Conservation (phyloP, 306 rosid species). For the Lagenaria siceraria region DNA sequence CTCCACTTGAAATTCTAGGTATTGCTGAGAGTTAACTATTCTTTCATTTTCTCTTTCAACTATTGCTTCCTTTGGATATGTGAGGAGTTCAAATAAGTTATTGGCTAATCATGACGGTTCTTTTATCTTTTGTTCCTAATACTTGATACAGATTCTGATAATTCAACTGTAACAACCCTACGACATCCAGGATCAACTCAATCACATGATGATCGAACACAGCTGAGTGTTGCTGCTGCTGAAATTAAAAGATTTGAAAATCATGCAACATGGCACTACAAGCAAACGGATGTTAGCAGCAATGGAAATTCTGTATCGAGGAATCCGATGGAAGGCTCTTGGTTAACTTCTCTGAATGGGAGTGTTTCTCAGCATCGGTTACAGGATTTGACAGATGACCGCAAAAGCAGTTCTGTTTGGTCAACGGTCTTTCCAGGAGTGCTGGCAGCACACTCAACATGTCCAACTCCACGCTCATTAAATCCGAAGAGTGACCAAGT, state of each 20-base stretch:
- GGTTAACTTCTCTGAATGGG: conserved; percentile 46
- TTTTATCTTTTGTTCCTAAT: conserved; percentile 1
- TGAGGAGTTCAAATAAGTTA: not conserved
- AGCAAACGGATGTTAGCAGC: conserved; percentile 35
- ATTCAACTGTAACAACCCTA: conserved; percentile 38
- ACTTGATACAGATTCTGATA: conserved; percentile 24
- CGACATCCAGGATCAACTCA: conserved; percentile 41
- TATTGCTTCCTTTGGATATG: not conserved
- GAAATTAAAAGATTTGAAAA: conserved; percentile 45
- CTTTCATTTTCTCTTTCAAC: not conserved
- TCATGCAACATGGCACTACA: conserved; percentile 35
- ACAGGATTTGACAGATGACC: conserved; percentile 51
- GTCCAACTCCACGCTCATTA: conserved; percentile 26
- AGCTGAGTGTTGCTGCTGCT: conserved; percentile 17
- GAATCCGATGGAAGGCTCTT: conserved; percentile 41
- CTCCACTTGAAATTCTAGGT: conserved; percentile 38
- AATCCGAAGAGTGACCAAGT: conserved; percentile 26
- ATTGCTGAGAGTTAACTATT: conserved; percentile 29
- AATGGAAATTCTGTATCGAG: conserved; percentile 29
- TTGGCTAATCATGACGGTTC: not conserved
- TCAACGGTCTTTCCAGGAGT: conserved; percentile 20
- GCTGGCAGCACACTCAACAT: not conserved
- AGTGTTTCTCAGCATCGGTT: conserved; percentile 31
- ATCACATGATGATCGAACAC: conserved; percentile 37
- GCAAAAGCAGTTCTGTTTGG: conserved; percentile 39